Conservation (phyloP, 768 basidiomycete genomes). For the Auricularia sp. region DNA sequence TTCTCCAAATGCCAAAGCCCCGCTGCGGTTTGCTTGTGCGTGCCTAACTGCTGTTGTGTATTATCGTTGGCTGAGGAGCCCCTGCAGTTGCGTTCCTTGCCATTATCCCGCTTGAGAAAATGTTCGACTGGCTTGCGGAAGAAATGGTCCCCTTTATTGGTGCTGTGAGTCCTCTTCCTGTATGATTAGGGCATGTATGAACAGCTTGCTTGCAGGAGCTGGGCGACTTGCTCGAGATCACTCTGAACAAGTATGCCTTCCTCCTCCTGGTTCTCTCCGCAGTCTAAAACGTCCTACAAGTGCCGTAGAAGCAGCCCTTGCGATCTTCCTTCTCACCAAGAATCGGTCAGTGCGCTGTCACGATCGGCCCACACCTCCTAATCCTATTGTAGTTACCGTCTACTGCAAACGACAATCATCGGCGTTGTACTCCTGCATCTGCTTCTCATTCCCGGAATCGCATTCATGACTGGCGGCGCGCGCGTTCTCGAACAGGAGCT, state of each 20-base stretch:
- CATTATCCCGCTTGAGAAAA: slow-evolving; percentile 54
- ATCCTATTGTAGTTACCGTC: slow-evolving; percentile 33
- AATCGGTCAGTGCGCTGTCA: slow-evolving; percentile 48
- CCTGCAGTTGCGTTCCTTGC: slow-evolving; percentile 50
- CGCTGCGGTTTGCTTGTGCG: not conserved
- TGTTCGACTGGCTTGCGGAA: slow-evolving; percentile 59
- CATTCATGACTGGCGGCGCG: slow-evolving; percentile 67
- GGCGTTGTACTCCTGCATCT: slow-evolving; percentile 22
- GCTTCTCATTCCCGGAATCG: slow-evolving; percentile 57
- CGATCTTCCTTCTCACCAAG: slow-evolving; percentile 54
- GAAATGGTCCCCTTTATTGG: slow-evolving; percentile 48
- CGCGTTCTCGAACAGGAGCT: slow-evolving; percentile 56
- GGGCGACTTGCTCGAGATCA: not conserved
- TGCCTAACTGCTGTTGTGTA: not conserved
- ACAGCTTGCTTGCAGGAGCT: not conserved
- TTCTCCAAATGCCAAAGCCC: not conserved
- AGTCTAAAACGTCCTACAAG: slow-evolving; percentile 22
- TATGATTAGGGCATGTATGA: not conserved
- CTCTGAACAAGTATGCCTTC: slow-evolving; percentile 42
- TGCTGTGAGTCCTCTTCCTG: slow-evolving; percentile 14
- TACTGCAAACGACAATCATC: slow-evolving; percentile 61
- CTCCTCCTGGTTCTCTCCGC: not conserved
- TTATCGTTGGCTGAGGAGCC: not conserved
- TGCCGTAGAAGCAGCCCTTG: slow-evolving; percentile 61
- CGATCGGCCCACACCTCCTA: not conserved